Conservation (phyloP, 116 monocot genomes). For the Cymodocea nodosa region DNA sequence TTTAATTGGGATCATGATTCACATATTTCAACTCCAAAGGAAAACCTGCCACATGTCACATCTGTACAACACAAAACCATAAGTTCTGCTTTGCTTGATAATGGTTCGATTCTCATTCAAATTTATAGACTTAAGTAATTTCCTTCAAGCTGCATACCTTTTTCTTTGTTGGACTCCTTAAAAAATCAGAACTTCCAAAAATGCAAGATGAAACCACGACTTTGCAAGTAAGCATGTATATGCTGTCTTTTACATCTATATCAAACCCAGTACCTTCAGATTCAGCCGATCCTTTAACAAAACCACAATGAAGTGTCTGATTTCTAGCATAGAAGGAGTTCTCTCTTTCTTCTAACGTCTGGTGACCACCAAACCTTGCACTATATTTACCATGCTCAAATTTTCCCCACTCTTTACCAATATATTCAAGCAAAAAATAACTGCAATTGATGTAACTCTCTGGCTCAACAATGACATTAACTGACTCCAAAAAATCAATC, state of each 20-base stretch:
- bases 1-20: neutral
- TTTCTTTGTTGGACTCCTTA: slow-evolving; percentile 66
- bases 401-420: slow-evolving; percentile 27
- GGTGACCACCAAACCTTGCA: slow-evolving; percentile 65
- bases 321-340: slow-evolving; percentile 59
- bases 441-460: slow-evolving; percentile 50
- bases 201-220: slow-evolving; percentile 89
- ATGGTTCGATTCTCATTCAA: neutral
- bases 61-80: neutral
- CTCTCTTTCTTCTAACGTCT: slow-evolving; percentile 67
- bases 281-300: slow-evolving; percentile 46
- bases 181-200: slow-evolving; percentile 83
- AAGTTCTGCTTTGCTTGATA: neutral
- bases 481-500: slow-evolving; percentile 6
- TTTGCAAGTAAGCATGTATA: slow-evolving; percentile 49
- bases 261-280: slow-evolving; percentile 51
- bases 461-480: slow-evolving; percentile 31
- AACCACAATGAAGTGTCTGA: slow-evolving; percentile 79
- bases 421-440: slow-evolving; percentile 55
- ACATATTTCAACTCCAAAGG: neutral
- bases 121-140: neutral
- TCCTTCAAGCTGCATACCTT: slow-evolving; percentile 31
- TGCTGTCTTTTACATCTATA: slow-evolving; percentile 48
- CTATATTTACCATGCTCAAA: slow-evolving; percentile 10
- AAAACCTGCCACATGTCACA: too few species aligned